Percentiles rank a stretch among this genome's conserved stretches.
phyloP scores from a whole-genome alignment of 495 filamentous ascomycete genomes.

The Parathielavia appendiculata region DNA sequence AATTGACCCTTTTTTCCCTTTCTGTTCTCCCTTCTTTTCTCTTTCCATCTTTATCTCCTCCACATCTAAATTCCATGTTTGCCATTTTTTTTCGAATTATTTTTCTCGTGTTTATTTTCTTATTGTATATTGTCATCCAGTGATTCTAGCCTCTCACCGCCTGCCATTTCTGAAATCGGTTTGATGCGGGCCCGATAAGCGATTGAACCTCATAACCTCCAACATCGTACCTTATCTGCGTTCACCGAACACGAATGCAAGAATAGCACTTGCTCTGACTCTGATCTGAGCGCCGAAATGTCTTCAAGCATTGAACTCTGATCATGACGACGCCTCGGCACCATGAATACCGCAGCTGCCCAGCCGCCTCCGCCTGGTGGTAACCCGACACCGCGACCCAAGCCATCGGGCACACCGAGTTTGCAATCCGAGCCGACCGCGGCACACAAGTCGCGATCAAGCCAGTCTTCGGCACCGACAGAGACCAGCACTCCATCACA shows the following conservation, averaged over 20 bases:
- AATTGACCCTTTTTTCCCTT: too few relatives aligned
- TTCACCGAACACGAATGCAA: neutral
- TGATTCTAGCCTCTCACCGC: constrained; percentile 19
- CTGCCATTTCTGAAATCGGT: constrained; percentile 19
- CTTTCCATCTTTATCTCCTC: neutral
- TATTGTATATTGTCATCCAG: too few relatives aligned
- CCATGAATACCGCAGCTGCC: constrained; percentile 28
- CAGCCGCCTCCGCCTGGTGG: constrained; percentile 23
- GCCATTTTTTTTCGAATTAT: neutral
- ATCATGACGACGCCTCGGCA: constrained; percentile 11
- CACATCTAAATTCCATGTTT: too few relatives aligned
- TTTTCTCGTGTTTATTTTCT: neutral
- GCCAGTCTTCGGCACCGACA: neutral
- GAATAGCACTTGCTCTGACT: constrained; percentile 3
- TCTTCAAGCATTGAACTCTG: neutral
- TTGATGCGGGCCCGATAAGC: constrained; percentile 19
- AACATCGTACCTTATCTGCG: neutral
- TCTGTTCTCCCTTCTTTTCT: too few relatives aligned
- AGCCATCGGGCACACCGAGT: constrained; percentile 14
- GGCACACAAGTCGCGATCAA: constrained; percentile 9
- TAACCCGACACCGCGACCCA: constrained; percentile 23
- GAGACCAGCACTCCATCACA: constrained; percentile 2
- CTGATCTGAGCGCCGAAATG: constrained; percentile 6
- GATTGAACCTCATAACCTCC: constrained; percentile 11
- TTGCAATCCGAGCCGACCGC: constrained; percentile 13